Evolutionary conservation across 177 flowering plant genomes (phyloP), one percentile per base, ranked within the genome.

Genomic region (Vitis hybrid): DNA sequence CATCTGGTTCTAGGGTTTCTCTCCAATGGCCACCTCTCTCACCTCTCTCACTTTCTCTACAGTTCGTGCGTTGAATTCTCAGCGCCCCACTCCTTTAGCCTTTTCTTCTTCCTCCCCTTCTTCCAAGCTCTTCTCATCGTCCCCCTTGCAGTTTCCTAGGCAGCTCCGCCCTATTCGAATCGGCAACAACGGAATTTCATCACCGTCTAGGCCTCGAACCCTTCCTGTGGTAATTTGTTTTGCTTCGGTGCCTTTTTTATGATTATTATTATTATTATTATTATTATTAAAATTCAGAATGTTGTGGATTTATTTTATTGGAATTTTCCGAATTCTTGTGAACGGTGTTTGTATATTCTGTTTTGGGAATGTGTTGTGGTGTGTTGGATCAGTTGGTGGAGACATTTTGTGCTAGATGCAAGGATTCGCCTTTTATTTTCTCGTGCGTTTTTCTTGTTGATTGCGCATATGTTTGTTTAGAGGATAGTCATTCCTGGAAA

Each of bases 1-100:
- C 2, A 67, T 17, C 45, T 23, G 34, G 34, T 13, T n/a, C 12
- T 48, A 3, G 11, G 13, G 34, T n/a, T 6, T 17, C 4, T 30
- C 56, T 19, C 64, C 19, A 60, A 84, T 82, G 87, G 82, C 85
- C 70, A 76, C 75, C 50, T 82, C 82, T 0, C 13, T 75, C 70
- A 76, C 75, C 50, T 82, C 82, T 0, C 13, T 75, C 18, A 18
- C 80, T 1, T 72, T 74, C 1, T 68, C 79, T 4, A 51, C 80
- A 1, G 12, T 74, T 72, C 71, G 76, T 65, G 61, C 74, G 1
- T 50, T 74, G 30, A 73, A 72, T 67, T 32, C 76, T 0, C 64
- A 62, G 1, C 50, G 60, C 56, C 64, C 69, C 17, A 69, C 32
- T 56, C 45, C 19, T 39, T n/a, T 51, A 1, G 23, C 70, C 65